phyloP scores from a whole-genome alignment of 352 stramenopile genomes.

The Pythium oligandrum region DNA sequence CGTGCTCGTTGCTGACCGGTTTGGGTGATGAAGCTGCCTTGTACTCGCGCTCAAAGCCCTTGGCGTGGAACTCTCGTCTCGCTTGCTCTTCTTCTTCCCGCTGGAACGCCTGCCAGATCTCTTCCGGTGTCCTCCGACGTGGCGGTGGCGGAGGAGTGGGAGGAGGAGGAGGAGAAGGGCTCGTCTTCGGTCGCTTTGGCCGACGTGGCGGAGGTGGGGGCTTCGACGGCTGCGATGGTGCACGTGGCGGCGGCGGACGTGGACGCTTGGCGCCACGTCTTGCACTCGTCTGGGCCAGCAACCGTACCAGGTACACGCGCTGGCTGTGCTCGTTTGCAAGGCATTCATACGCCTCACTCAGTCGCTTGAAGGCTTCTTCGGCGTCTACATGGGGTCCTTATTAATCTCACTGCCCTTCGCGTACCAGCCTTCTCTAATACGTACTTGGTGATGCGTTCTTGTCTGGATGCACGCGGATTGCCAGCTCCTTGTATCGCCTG shows the following conservation, averaged over 20 bases:
- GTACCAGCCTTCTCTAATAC: not conserved
- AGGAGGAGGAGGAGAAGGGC: constrained; percentile 2
- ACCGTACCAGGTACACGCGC: constrained; percentile 40
- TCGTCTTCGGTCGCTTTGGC: constrained; percentile 19
- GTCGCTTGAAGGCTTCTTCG: constrained; percentile 70
- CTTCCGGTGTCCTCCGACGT: constrained; percentile 42
- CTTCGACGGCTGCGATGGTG: not conserved
- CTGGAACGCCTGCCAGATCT: constrained; percentile 69
- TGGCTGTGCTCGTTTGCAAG: constrained; percentile 42
- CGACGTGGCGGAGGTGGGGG: constrained; percentile 1
- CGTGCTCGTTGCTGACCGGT: constrained; percentile 1
- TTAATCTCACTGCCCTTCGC: not conserved
- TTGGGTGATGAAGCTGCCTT: constrained; percentile 4
- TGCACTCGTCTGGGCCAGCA: constrained; percentile 12
- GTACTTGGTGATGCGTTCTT: constrained; percentile 23
- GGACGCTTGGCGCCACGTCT: constrained; percentile 1
- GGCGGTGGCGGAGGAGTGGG: constrained; percentile 6
- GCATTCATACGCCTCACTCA: constrained; percentile 77
- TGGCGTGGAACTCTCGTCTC: constrained; percentile 43
- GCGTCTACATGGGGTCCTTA: constrained; percentile 31
- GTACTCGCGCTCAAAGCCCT: constrained; percentile 65
- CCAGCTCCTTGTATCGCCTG: constrained; percentile 31
- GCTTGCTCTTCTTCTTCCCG: constrained; percentile 66
- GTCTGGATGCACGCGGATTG: constrained; percentile 27
- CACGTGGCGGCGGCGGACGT: constrained; percentile 2